phyloP scores from a whole-genome alignment of 2,329 filamentous ascomycete genomes.

The Cordyceps cicadae region DNA sequence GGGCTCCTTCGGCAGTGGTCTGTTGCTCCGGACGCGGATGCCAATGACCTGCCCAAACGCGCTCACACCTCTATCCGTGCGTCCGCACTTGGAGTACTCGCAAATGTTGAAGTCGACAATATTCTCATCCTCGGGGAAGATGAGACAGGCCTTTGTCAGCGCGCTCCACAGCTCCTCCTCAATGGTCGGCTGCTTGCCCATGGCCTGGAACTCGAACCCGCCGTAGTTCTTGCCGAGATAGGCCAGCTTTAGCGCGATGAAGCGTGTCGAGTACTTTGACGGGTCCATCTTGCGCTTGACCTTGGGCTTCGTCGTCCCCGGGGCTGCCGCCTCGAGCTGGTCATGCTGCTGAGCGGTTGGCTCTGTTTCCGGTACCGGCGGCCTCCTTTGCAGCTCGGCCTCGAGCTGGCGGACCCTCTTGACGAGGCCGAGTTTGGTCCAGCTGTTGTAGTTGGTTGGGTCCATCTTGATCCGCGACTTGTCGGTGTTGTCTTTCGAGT shows the following conservation, averaged over 20 bases:
- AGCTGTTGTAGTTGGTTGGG: slow-evolving; percentile 49
- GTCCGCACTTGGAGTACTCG: slow-evolving; percentile 90
- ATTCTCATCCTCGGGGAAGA: slow-evolving; percentile 58
- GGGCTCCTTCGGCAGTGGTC: slow-evolving; percentile 42
- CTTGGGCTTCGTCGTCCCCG: slow-evolving; percentile 29
- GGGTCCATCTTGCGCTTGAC: slow-evolving; percentile 59
- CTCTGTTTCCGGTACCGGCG: slow-evolving; percentile 17
- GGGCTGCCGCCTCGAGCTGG: neutral
- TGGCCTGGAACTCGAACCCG: slow-evolving; percentile 80
- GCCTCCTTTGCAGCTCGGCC: slow-evolving; percentile 48
- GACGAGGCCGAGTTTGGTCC: slow-evolving; percentile 62
- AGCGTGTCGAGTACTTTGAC: slow-evolving; percentile 70
- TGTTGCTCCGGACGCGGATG: slow-evolving; percentile 71
- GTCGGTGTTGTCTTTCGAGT: slow-evolving; percentile 15
- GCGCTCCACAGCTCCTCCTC: slow-evolving; percentile 94
- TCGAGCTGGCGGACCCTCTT: slow-evolving; percentile 61
- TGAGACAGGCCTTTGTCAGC: slow-evolving; percentile 70
- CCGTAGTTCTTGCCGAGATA: slow-evolving; percentile 89
- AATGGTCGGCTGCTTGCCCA: slow-evolving; percentile 67
- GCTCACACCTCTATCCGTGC: slow-evolving; percentile 88
- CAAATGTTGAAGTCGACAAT: slow-evolving; percentile 71
- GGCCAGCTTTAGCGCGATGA: slow-evolving; percentile 85
- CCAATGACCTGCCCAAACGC: slow-evolving; percentile 94
- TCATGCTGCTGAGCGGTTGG: slow-evolving; percentile 9
- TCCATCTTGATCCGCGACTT: slow-evolving; percentile 20